Conservation (phyloP, 2,329 filamentous ascomycete species). For the Cryphonectria carpinicola region DNA sequence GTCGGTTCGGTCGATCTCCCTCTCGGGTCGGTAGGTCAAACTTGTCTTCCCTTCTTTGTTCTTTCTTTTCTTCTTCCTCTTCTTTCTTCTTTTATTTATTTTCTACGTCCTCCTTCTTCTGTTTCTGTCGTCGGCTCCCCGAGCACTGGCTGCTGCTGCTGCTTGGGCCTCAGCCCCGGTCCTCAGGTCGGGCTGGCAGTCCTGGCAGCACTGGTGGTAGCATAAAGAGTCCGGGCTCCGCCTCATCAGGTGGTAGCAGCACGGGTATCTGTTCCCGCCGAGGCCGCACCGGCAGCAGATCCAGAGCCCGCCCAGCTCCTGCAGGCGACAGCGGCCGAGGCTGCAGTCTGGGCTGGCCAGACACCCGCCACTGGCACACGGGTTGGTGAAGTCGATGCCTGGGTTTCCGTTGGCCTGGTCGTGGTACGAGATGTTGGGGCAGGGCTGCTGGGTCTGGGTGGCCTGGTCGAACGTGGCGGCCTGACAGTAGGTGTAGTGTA, state of each 20-base stretch:
- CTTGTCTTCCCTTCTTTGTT: too few species aligned
- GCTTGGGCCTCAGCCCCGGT: conserved; percentile 4
- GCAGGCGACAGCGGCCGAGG: conserved; percentile 52
- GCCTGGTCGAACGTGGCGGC: conserved; percentile 39
- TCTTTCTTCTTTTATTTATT: too few species aligned
- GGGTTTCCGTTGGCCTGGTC: conserved; percentile 33
- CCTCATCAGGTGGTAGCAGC: conserved; percentile 51
- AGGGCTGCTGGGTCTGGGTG: conserved; percentile 35
- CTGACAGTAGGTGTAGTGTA: conserved; percentile 50
- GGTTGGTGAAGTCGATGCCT: conserved; percentile 44
- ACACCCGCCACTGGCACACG: conserved; percentile 51
- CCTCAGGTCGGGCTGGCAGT: conserved; percentile 43
- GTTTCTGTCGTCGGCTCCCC: background rate
- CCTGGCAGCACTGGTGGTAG: conserved; percentile 54
- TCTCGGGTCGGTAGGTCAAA: background rate
- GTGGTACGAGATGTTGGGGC: conserved; percentile 38
- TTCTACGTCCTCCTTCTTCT: background rate
- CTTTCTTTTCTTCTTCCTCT: too few species aligned
- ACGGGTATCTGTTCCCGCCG: conserved; percentile 49
- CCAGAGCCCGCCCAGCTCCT: conserved; percentile 54
- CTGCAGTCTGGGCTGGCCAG: conserved; percentile 50
- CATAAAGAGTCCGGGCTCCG: conserved; percentile 55
- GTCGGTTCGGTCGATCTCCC: background rate
- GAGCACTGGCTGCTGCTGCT: background rate
- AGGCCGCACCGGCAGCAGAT: conserved; percentile 53